Base-by-base conservation (phyloP, 2,329 filamentous ascomycete genomes). In the Nemania abortiva region DNA sequence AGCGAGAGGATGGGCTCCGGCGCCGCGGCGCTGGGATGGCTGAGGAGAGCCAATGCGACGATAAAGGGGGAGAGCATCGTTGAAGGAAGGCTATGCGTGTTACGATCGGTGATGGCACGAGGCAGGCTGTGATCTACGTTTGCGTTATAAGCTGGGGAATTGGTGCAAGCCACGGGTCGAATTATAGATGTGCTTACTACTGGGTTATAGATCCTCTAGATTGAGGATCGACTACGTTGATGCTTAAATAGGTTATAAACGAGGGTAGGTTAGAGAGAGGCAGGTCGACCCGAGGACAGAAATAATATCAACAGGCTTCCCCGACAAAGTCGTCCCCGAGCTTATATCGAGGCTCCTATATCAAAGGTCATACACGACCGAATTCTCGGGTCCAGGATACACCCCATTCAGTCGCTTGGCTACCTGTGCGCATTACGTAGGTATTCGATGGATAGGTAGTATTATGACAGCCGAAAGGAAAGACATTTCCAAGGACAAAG, bases 1-100 rank as follows among this genome's bases (percentile, higher is more conserved):
- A 69, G 10, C 5, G 53, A n/a, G 10, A 50, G 13, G 2, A 42
- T 20, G 1, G 69, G 72, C 3, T 53, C 52, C 7, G 64, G 62
- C 4, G 61, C 56, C 10, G 58, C 52, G 42, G 53, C 18, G 55
- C 6, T 42, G 34, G 52, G 31, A 6, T 20, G 58, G 34, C 27
- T 53, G 10, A 70, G 59, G 22, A 65, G 20, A 5, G 49, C 18
- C 27, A 68, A 42, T 2, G 59, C 11, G 34, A 65, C 4, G 39
- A 66, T 22, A 37, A 62, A 55, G 50, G 39, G 34, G 61, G 54
- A 60, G 18, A 54, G 42, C 53, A 67, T 73, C 58, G 37, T 63
- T 24, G 45, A 3, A 49, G 45, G 45, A 3, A 42, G 37, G 3
- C 13, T 7, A 15, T 49, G 45, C 13, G 11, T 6, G 42, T 3